Evolutionary conservation across 176 grass and related monocot genomes (phyloP), one percentile per base, ranked within the genome.

Genomic region (Hordeum marinum): DNA sequence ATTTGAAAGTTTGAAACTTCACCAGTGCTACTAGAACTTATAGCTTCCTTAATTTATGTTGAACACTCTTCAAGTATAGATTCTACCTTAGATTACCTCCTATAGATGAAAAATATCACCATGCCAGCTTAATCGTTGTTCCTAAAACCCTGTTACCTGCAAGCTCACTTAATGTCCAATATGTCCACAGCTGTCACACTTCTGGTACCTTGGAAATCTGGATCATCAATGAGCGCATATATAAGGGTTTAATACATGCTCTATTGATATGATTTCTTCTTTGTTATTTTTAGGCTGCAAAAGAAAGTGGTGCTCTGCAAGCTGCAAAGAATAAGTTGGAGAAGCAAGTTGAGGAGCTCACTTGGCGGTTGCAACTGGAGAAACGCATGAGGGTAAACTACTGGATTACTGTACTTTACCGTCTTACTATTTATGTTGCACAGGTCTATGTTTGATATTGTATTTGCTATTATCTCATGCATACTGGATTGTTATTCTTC

Each of bases 261-360:
- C 67, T 77, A 72, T 37, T 24, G 18, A 65, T 45, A 84, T 86
- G 68, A 61, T 8, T 21, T n/a, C 43, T 63, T 84, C 34, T 68
- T 43, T 72, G 55, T 79, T 83, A 65, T 78, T 61, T 91, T 79
- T 75, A 99, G 96, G 91, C 96, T 96, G 90, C 96, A 75, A 99
- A 84, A 86, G 96, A 99, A 95, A 92, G 93, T 80, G 96, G 96
- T 86, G 96, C 90, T 79, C 84, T 99, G 25, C 96, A 99, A 87
- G 96, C 89, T 94, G 96, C 96, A 62, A 99, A 99, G 88, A 99
- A 89, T 85, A 92, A 94, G 81, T 88, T 99, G 72, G 96, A 99
- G 88, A 99, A 99, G 85, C 81, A 94, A 92, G 93, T 99, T 31
- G 96, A 99, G 69, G 96, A 99, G 83, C 90, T 99, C 41, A 94